Evolutionary conservation across 345 rosid genomes (phyloP).

Genomic region (Hirschfeldia incana): DNA sequence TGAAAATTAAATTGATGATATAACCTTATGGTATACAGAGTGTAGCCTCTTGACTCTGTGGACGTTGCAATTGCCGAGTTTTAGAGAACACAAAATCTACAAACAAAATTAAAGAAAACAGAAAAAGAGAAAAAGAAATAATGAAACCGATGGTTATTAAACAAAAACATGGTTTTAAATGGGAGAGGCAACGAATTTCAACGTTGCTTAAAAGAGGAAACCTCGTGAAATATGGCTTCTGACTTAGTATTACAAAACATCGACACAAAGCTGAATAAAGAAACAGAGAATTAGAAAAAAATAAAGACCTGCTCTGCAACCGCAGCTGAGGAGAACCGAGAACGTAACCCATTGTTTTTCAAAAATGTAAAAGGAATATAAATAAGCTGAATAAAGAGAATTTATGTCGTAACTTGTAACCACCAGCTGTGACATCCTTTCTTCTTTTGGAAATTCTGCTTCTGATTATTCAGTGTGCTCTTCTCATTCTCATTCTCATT

Average conservation of each 20-base stretch:
- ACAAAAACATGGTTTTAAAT: constrained; percentile 42
- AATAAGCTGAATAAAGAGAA: constrained; percentile 32
- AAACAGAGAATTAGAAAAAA: not conserved
- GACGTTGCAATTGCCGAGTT: not conserved
- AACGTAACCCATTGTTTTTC: not conserved
- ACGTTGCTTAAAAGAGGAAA: constrained; percentile 48
- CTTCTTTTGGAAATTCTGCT: constrained; percentile 35
- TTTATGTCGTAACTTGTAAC: constrained; percentile 47
- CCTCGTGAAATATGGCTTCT: constrained; percentile 47
- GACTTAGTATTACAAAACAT: constrained; percentile 37
- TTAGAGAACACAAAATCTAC: not conserved
- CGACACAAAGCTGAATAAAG: constrained; percentile 8
- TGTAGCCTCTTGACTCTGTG: not conserved
- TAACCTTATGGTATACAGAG: constrained; percentile 3
- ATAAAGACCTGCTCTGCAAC: constrained; percentile 32
- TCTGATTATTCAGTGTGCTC: constrained; percentile 37
- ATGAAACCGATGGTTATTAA: constrained; percentile 47
- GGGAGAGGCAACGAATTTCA: constrained; percentile 43
- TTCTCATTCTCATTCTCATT: constrained; percentile 18
- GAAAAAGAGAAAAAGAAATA: constrained; percentile 20
- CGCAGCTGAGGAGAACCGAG: constrained; percentile 13
- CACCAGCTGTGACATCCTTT: constrained; percentile 34
- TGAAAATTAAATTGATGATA: not conserved
- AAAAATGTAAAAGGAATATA: constrained; percentile 15
- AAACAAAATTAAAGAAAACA: not conserved